A percentile compares a stretch with the other conserved stretches of the same genome.
These are phyloP conservation scores for Antrodiella citrinella DNA, from an alignment of 768 basidiomycete genomes.

Conservation along the genomic window DNA sequence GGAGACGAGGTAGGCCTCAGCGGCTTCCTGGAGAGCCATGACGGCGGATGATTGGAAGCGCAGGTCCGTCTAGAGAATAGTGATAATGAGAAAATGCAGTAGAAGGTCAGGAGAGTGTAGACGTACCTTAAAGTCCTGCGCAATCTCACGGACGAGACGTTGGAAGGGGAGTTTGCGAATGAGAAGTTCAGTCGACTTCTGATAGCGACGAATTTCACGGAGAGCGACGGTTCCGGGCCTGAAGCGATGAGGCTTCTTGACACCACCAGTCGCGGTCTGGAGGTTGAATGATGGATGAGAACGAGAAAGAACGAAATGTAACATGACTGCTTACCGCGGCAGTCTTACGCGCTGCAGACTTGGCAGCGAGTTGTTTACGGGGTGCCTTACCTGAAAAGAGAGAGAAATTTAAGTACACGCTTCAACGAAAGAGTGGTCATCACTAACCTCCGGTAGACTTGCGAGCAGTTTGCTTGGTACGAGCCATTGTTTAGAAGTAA, in stretches of 20 bases:
- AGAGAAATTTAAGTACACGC: conserved; percentile 8
- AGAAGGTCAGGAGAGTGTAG: neutral
- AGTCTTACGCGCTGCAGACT: conserved; percentile 56
- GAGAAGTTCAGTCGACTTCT: conserved; percentile 32
- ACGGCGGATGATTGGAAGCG: conserved; percentile 63
- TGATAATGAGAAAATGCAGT: neutral
- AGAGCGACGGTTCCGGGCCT: conserved; percentile 30
- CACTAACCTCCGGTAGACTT: conserved; percentile 68
- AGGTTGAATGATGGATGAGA: neutral
- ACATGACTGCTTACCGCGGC: conserved; percentile 28
- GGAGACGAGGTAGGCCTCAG: conserved; percentile 38
- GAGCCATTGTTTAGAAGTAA: conserved; percentile 42
- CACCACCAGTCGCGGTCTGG: conserved; percentile 46
- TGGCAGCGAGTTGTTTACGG: conserved; percentile 65
- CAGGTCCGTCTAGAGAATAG: conserved; percentile 47
- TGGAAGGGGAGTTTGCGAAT: conserved; percentile 55
- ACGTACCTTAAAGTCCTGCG: conserved; percentile 55
- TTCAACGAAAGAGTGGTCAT: neutral
- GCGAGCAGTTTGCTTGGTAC: conserved; percentile 71
- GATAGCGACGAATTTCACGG: conserved; percentile 32
- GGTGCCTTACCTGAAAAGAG: conserved; percentile 44
- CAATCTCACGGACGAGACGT: conserved; percentile 56
- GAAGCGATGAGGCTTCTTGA: conserved; percentile 49
- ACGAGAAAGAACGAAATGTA: neutral
- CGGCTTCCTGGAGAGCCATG: conserved; percentile 54